phyloP scores from a whole-genome alignment of 2,329 filamentous ascomycete genomes.

The Sporothrix inflata region DNA sequence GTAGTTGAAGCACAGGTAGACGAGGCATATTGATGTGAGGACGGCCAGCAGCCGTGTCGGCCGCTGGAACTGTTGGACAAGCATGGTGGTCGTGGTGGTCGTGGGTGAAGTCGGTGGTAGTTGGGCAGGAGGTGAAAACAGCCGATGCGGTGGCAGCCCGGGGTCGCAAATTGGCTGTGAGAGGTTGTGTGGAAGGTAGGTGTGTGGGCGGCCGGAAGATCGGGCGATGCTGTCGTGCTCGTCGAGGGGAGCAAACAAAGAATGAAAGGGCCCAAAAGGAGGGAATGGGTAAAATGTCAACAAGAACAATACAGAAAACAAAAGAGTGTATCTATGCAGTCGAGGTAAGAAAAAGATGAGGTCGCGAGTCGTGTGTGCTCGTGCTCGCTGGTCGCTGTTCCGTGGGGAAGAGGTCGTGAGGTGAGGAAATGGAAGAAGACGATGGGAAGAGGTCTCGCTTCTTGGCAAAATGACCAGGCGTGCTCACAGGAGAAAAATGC shows the following conservation, averaged over 20 bases:
- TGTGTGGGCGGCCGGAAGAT: not conserved
- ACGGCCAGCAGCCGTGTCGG: slow-evolving; percentile 34
- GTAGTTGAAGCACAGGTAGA: slow-evolving; percentile 33
- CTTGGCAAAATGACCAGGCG: slow-evolving; percentile 8
- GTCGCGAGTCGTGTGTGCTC: not conserved
- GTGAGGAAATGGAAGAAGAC: not conserved
- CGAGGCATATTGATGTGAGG: slow-evolving; percentile 27
- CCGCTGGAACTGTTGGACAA: slow-evolving; percentile 34
- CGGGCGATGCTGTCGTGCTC: slow-evolving; percentile 4
- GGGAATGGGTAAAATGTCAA: not conserved
- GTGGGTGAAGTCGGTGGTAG: not conserved
- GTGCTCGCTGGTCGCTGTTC: not conserved
- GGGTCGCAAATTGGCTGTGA: not conserved
- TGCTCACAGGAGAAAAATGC: not conserved
- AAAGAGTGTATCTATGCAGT: not conserved
- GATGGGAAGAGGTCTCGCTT: not conserved
- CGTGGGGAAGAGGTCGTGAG: not conserved
- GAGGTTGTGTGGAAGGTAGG: not conserved
- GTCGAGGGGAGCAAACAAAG: not conserved
- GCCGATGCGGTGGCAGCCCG: not conserved
- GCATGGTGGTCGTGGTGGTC: slow-evolving; percentile 25
- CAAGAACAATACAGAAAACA: not conserved
- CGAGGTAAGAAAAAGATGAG: not conserved
- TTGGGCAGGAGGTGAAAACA: not conserved
- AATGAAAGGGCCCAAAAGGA: not conserved